Evolutionary conservation across 768 basidiomycete species (phyloP).

Genomic region (Amanita thiersii): DNA sequence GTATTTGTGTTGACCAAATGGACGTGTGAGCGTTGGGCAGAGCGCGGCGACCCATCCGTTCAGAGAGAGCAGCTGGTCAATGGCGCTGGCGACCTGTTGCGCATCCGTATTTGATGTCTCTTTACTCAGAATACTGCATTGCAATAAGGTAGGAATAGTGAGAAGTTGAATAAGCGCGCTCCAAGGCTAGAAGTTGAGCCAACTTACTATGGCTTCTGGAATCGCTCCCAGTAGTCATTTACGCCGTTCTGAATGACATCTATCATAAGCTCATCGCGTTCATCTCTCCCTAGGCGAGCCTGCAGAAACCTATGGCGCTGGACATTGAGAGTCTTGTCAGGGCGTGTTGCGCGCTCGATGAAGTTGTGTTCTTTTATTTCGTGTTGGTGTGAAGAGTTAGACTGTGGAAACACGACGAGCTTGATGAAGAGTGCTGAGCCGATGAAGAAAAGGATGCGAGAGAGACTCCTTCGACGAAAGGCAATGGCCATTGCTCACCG

Average conservation of each 20-base stretch:
- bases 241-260: constrained; percentile 70
- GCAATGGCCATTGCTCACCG: constrained; percentile 28
- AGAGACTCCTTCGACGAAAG: constrained; percentile 42
- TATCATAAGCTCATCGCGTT: constrained; percentile 72
- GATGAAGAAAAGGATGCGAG: constrained; percentile 29
- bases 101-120: constrained; percentile 88
- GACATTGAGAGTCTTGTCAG: constrained; percentile 79
- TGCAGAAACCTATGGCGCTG: constrained; percentile 87
- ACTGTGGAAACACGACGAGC: constrained; percentile 28
- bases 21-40: constrained; percentile 89
- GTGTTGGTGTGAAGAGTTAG: constrained; percentile 20
- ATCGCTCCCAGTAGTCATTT: constrained; percentile 85
- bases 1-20: constrained; percentile 86
- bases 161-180: neutral
- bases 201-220: constrained; percentile 84
- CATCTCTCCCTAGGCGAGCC: constrained; percentile 80
- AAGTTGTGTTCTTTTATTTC: constrained; percentile 45
- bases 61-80: constrained; percentile 89
- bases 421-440: constrained; percentile 27
- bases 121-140: constrained; percentile 58
- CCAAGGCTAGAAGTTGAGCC: constrained; percentile 2
- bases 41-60: constrained; percentile 98
- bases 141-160: no score
- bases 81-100: constrained; percentile 81
- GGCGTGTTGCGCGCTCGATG: constrained; percentile 44